phyloP scores from a whole-genome alignment of 176 grass and related monocot species.

The Echinochloa phyllopogon region DNA sequence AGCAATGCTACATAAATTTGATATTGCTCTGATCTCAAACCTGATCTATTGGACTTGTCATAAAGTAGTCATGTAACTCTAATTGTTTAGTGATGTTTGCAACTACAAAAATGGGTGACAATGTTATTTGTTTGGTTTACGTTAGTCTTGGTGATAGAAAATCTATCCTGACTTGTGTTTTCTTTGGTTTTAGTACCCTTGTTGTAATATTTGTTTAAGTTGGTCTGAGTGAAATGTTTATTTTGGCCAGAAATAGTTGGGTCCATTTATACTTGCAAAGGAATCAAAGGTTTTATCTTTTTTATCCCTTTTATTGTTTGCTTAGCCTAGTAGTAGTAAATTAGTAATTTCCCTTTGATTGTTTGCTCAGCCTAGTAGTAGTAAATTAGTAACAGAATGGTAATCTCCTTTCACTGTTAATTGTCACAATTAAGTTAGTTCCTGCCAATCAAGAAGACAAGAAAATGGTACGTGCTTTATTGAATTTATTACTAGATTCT shows the following conservation, averaged over 20 bases:
- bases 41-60: background rate
- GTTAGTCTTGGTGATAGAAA: background rate
- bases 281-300: background rate
- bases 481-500: background rate
- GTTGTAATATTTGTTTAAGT: background rate
- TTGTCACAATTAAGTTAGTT: conserved; percentile 15
- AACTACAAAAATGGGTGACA: too few relatives aligned
- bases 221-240: background rate
- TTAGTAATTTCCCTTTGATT: background rate
- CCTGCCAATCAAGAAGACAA: background rate
- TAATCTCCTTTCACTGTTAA: background rate
- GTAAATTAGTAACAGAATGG: background rate
- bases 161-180: background rate
- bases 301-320: background rate
- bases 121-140: too few relatives aligned
- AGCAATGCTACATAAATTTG: background rate
- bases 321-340: background rate
- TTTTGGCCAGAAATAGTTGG: background rate
- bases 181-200: background rate
- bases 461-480: background rate
- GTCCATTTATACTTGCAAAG: background rate
- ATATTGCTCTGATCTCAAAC: background rate
- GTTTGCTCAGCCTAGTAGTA: background rate
- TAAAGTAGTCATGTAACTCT: background rate
- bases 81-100: background rate